phyloP scores from a whole-genome alignment of 306 rosid genomes.

The Cucurbita maxima region DNA sequence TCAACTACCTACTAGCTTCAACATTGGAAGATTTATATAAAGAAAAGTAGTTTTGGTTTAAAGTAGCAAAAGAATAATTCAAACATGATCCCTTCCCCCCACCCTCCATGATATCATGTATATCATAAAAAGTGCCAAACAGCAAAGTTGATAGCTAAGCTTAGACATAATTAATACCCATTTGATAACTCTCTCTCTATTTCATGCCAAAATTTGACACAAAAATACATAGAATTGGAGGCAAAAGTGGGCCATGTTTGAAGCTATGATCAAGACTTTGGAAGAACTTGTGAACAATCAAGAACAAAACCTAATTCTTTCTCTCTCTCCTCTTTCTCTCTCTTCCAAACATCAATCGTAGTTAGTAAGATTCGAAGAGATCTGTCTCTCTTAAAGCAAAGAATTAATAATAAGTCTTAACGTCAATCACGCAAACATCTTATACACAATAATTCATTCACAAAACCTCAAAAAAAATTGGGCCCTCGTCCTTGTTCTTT shows the following conservation, averaged over 20 bases:
- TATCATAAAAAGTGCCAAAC: not conserved
- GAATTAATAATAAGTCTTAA: slow-evolving; percentile 4
- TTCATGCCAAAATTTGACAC: not conserved
- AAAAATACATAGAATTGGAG: not conserved
- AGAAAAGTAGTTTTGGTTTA: not conserved
- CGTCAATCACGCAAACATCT: slow-evolving; percentile 13
- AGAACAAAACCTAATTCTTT: not conserved
- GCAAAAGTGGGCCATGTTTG: slow-evolving; percentile 8
- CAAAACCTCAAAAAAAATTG: not conserved
- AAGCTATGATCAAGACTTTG: slow-evolving; percentile 2
- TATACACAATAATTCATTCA: not conserved
- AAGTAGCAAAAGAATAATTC: not conserved
- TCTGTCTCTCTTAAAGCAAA: slow-evolving; percentile 5
- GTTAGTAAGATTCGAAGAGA: slow-evolving; percentile 11
- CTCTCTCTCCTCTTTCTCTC: not conserved
- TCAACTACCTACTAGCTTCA: not conserved
- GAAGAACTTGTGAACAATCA: not conserved
- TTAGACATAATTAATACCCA: not conserved
- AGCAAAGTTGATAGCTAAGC: not conserved
- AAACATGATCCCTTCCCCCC: not conserved
- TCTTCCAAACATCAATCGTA: not conserved
- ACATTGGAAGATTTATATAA: not conserved
- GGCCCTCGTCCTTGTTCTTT: not conserved
- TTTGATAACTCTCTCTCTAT: not conserved
- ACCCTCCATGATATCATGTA: not conserved